Base-by-base conservation (phyloP, 1,284 basidiomycete genomes). In the Bondarzewia mesenterica region DNA sequence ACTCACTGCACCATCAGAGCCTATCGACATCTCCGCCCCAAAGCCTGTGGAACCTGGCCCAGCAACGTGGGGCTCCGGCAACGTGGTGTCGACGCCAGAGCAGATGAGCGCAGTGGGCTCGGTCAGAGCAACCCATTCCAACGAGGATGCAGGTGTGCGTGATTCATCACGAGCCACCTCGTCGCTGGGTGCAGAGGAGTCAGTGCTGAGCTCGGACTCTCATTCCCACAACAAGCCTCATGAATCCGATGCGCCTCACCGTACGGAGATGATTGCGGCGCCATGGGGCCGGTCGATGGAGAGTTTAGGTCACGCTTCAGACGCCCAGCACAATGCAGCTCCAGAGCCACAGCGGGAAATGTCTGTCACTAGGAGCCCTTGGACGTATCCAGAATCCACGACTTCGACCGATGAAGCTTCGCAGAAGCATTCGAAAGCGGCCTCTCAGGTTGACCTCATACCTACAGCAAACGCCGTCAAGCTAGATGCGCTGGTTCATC, bases 291-390 rank as follows among this genome's bases (percentile, higher is more conserved):
- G 26, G 44, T 15, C 18, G 7, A 26, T 12, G 23, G 38, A 40
- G 23, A n/a, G 14, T n/a, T 14, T 48, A 45, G 43, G 22, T 4
- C 22, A 23, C 26, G 27, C 39, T 32, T 36, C 46, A 15, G 56
- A 54, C 20, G 64, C 64, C 7, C 59, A 63, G 45, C 64, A 29
- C 16, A 45, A 44, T 16, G 45, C 47, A 26, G 46, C 44, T 14
- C 44, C 44, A 22, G 49, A 46, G 4, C 39, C 21, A 23, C 20
- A 32, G 8, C 36, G 29, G 4, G 16, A 39, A 15, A 26, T 25
- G 2, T 38, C 51, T 32, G n/a, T 47, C 22, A 43, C 32, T 18
- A 27, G 26, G 14, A 49, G 47, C 38, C 50, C 49, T 20, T 42
- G 38, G 48, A n/a, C 40, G 6, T 21, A 29, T 12, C 38, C 47